Conservation (phyloP, 331 rosid genomes). For the Quercus phellos region DNA sequence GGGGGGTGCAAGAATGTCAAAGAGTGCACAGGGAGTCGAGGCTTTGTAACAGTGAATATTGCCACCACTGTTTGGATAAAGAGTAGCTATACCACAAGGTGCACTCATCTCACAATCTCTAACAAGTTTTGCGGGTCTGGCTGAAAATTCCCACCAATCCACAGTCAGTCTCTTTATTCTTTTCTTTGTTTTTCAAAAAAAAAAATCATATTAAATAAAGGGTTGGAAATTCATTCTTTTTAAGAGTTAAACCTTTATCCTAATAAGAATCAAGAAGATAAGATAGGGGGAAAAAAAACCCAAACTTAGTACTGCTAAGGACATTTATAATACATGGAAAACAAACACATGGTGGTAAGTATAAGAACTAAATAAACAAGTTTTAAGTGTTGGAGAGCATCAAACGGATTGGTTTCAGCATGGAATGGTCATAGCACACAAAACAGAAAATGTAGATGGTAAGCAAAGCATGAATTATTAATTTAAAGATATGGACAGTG, state of each 20-base stretch:
- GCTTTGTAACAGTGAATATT: conserved; percentile 44
- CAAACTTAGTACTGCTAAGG: background rate
- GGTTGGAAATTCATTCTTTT: background rate
- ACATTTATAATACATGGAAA: background rate
- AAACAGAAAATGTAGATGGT: too few relatives aligned
- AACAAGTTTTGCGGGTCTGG: conserved; percentile 34
- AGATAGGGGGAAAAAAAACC: background rate
- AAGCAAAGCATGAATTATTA: too few relatives aligned
- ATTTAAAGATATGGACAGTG: too few relatives aligned
- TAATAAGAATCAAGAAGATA: background rate
- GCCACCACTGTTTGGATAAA: conserved; percentile 39
- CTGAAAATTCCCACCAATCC: conserved; percentile 16
- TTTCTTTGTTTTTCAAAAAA: background rate
- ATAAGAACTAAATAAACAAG: background rate
- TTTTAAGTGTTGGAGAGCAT: background rate
- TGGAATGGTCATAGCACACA: too few relatives aligned
- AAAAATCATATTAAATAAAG: background rate
- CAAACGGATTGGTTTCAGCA: too few relatives aligned
- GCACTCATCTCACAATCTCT: conserved; percentile 37
- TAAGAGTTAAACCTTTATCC: background rate
- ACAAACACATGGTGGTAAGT: background rate
- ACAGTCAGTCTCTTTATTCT: background rate
- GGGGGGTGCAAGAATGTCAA: conserved; percentile 43
- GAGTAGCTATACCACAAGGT: conserved; percentile 32
- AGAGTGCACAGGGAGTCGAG: conserved; percentile 38